Percentiles rank a stretch among this genome's conserved stretches.
These are phyloP conservation scores for Cordia subcordata DNA, from an alignment of 257 asterid species.

Conservation along the genomic window DNA sequence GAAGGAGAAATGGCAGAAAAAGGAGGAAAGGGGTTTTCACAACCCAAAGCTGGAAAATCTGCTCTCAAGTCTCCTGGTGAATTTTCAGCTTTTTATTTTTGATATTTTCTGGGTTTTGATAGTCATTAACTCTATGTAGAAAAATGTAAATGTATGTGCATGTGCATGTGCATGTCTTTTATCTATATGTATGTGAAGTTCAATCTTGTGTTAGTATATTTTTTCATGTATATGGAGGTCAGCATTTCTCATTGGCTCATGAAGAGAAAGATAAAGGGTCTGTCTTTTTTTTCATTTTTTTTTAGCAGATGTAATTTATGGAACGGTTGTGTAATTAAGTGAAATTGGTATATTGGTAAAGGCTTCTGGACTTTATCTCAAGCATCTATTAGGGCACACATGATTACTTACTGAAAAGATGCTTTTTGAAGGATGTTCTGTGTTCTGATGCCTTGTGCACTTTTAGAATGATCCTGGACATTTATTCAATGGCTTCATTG, in stretches of 20 bases:
- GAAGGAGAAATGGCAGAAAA: conserved; percentile 26
- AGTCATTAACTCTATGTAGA: too few species aligned
- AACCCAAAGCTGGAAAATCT: conserved; percentile 24
- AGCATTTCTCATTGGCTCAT: background rate
- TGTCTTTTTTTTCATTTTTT: background rate
- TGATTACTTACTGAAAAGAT: background rate
- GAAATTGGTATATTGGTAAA: too few species aligned
- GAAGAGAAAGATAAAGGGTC: background rate
- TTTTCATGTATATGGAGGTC: background rate
- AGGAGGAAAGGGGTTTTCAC: conserved; percentile 34
- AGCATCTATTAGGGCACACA: too few species aligned
- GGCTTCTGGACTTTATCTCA: too few species aligned
- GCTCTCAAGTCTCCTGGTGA: conserved; percentile 20
- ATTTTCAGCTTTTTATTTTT: background rate
- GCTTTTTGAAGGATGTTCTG: background rate
- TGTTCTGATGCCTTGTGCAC: too few species aligned
- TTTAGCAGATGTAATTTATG: too few species aligned
- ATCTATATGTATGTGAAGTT: background rate
- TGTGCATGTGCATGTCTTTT: background rate
- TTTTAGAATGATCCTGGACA: background rate
- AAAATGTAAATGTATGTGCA: background rate
- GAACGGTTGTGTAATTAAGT: too few species aligned
- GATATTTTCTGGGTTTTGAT: background rate
- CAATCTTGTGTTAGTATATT: background rate
- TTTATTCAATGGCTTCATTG: background rate